Percentiles rank a stretch among this genome's conserved stretches.
Conservation (phyloP, 495 filamentous ascomycete species). For the Penicillium samsonianum region DNA sequence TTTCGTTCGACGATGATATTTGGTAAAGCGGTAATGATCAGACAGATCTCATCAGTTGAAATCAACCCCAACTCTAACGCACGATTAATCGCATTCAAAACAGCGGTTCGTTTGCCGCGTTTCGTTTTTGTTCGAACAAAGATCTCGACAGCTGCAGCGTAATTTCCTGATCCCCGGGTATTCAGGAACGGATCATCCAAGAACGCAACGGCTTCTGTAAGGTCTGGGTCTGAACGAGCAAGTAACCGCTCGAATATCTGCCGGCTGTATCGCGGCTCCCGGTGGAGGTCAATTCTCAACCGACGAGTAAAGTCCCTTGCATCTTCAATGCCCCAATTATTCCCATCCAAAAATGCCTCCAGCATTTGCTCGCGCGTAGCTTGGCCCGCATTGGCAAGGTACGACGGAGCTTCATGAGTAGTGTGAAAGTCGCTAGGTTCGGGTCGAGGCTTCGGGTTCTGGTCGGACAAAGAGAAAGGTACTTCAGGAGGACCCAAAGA, state of each 20-base stretch:
- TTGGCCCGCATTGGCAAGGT: neutral
- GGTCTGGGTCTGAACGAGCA: conserved; percentile 15
- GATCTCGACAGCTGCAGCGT: conserved; percentile 28
- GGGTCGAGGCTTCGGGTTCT: conserved; percentile 18
- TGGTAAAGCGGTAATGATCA: conserved; percentile 33
- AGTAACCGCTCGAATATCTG: conserved; percentile 44
- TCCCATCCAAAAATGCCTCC: conserved; percentile 20
- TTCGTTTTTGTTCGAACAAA: conserved; percentile 20
- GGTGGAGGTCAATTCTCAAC: conserved; percentile 39
- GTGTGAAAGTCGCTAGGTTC: conserved; percentile 15
- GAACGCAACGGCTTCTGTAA: conserved; percentile 38
- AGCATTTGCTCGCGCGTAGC: conserved; percentile 19
- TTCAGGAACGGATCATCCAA: conserved; percentile 48
- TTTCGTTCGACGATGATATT: conserved; percentile 23
- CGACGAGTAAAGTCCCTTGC: conserved; percentile 30
- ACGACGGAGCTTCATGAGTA: conserved; percentile 6
- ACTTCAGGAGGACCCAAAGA: conserved; percentile 14
- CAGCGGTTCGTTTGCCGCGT: conserved; percentile 15
- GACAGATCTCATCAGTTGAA: conserved; percentile 36
- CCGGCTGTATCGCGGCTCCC: conserved; percentile 43
- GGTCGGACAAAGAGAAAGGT: conserved; percentile 26
- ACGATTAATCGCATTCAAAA: conserved; percentile 35
- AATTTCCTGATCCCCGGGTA: conserved; percentile 43
- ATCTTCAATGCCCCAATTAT: conserved; percentile 29
- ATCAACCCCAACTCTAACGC: conserved; percentile 44